These are phyloP conservation scores for Gossypium lobatum DNA, from an alignment of 441 rosid genomes.

Conservation along the genomic window DNA sequence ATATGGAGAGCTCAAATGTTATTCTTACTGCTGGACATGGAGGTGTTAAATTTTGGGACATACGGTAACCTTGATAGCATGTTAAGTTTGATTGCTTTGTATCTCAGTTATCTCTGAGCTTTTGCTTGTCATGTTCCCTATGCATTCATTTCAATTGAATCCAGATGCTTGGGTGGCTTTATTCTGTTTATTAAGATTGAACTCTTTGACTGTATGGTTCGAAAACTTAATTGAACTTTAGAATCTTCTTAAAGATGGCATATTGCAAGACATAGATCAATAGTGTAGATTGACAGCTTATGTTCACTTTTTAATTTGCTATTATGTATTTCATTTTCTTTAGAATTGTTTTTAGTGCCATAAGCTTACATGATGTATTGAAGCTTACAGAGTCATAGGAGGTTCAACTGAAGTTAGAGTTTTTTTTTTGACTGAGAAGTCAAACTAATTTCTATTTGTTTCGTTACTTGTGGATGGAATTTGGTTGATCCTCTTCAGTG, in stretches of 20 bases:
- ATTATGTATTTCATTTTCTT: not conserved
- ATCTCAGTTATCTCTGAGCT: slow-evolving; percentile 1
- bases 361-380: not conserved
- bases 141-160: slow-evolving; percentile 2
- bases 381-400: slow-evolving; percentile 1
- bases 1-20: slow-evolving; percentile 52
- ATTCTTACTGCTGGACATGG: slow-evolving; percentile 80
- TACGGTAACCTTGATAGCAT: slow-evolving; percentile 46
- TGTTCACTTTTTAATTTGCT: not conserved
- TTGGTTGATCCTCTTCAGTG: not conserved
- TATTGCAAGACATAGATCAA: not conserved
- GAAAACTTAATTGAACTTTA: not conserved
- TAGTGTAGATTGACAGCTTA: not conserved
- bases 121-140: not conserved
- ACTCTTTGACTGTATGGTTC: not conserved
- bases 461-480: not conserved
- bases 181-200: not conserved
- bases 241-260: not conserved
- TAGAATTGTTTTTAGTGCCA: not conserved
- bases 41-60: slow-evolving; percentile 88
- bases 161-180: slow-evolving; percentile 7
- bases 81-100: not conserved
- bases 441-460: not conserved
- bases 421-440: not conserved
- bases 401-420: slow-evolving; percentile 1